Conservation (phyloP, 116 monocot species). For the Iris pallida region DNA sequence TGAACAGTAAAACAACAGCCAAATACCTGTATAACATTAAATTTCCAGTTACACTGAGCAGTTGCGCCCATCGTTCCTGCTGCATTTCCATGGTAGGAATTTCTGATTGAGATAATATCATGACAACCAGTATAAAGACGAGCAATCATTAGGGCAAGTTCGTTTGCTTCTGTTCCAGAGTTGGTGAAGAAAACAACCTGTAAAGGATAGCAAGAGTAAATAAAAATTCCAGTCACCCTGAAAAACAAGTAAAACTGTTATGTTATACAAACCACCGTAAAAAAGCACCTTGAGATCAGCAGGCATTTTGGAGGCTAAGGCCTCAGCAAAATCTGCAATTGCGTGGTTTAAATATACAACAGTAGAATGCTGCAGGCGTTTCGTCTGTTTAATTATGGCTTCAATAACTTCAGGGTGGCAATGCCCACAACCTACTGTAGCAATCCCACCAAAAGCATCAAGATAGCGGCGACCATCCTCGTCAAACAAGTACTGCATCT, state of each 20-base stretch:
- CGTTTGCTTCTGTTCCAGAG: conserved; percentile 96
- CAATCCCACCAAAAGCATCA: conserved; percentile 89
- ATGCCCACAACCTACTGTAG: conserved; percentile 83
- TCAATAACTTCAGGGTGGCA: conserved; percentile 78
- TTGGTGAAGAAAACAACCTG: conserved; percentile 96
- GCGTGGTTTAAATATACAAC: conserved; percentile 76
- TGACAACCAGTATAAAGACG: conserved; percentile 79
- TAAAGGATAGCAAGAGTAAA: not conserved
- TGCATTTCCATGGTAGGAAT: conserved; percentile 88
- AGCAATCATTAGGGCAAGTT: conserved; percentile 86
- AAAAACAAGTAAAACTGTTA: not conserved
- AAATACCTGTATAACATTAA: conserved; percentile 71
- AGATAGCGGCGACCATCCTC: conserved; percentile 80
- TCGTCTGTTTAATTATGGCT: conserved; percentile 58
- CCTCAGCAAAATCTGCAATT: conserved; percentile 85
- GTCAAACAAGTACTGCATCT: conserved; percentile 90
- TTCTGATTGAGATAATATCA: conserved; percentile 80
- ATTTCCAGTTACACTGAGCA: conserved; percentile 83
- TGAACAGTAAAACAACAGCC: too few species aligned
- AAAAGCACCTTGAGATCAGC: conserved; percentile 68
- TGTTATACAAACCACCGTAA: not conserved
- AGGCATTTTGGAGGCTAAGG: conserved; percentile 71
- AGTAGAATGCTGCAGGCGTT: conserved; percentile 74
- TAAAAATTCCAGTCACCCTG: not conserved
- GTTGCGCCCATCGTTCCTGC: conserved; percentile 83